Conservation (phyloP, 306 rosid species). For the Acacia acuminata region DNA sequence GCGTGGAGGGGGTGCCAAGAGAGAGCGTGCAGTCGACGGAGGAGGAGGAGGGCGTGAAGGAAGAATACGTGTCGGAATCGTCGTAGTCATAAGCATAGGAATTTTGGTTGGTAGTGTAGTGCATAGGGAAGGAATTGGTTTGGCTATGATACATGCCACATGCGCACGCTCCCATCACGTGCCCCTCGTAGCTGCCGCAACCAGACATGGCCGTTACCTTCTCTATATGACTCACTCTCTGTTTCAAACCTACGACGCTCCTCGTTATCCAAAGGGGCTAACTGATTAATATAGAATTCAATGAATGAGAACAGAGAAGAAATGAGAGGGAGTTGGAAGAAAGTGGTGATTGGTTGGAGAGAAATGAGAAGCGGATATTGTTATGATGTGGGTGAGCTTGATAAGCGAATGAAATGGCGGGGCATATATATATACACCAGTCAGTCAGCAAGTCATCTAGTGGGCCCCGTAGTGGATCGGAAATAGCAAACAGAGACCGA, state of each 20-base stretch:
- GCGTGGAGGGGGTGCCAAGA: constrained; percentile 87
- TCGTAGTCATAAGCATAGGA: constrained; percentile 30
- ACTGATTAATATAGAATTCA: not conserved
- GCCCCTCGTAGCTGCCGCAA: constrained; percentile 57
- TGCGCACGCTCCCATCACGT: constrained; percentile 68
- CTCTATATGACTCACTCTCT: not conserved
- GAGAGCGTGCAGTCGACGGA: constrained; percentile 96
- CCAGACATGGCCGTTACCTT: constrained; percentile 53
- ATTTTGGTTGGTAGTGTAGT: constrained; percentile 46
- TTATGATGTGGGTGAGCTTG: constrained; percentile 36
- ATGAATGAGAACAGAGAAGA: not conserved
- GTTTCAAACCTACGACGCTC: not conserved
- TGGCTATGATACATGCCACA: constrained; percentile 64
- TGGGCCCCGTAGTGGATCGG: constrained; percentile 58
- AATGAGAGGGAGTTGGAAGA: constrained; percentile 6
- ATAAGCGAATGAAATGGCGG: constrained; percentile 49
- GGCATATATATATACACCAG: constrained; percentile 36
- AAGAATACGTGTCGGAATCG: constrained; percentile 35
- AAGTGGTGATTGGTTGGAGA: constrained; percentile 21
- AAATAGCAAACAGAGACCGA: constrained; percentile 40
- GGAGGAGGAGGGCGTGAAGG: constrained; percentile 51
- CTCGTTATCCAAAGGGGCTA: too few species aligned
- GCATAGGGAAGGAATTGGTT: constrained; percentile 59
- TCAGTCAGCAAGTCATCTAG: constrained; percentile 82
- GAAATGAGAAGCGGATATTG: constrained; percentile 33